phyloP scores from a whole-genome alignment of 2,329 filamentous ascomycete genomes.

The Immersiporthe knoxdaviesiana region DNA sequence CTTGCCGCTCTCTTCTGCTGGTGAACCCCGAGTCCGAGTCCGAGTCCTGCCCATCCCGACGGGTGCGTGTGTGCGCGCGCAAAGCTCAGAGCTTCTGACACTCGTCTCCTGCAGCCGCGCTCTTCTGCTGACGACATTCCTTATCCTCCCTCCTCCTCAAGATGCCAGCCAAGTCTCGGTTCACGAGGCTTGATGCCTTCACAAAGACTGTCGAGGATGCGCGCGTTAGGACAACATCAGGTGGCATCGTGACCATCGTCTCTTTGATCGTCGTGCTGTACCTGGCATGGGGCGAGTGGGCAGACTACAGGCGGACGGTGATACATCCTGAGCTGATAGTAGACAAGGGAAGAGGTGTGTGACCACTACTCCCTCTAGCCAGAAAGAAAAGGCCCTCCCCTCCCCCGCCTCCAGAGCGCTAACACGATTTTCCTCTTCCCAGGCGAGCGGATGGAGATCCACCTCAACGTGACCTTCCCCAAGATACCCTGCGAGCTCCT shows the following conservation, averaged over 20 bases:
- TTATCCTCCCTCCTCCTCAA: slow-evolving; percentile 27
- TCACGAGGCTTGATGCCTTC: slow-evolving; percentile 96
- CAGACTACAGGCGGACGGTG: slow-evolving; percentile 82
- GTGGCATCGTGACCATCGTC: slow-evolving; percentile 90
- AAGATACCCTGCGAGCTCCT: slow-evolving; percentile 91
- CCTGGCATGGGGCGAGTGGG: slow-evolving; percentile 93
- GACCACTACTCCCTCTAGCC: slow-evolving; percentile 26
- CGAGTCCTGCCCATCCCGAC: neutral
- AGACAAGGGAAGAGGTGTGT: slow-evolving; percentile 93
- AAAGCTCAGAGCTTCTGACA: slow-evolving; percentile 9
- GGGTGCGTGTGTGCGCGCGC: neutral
- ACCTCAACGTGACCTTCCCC: slow-evolving; percentile 95
- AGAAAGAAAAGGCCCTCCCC: too few relatives aligned
- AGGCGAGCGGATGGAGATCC: slow-evolving; percentile 99
- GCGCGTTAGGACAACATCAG: slow-evolving; percentile 90
- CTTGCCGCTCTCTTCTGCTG: slow-evolving; percentile 23
- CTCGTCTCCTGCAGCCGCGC: neutral
- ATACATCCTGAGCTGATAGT: slow-evolving; percentile 93
- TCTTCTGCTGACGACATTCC: neutral
- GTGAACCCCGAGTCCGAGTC: slow-evolving; percentile 16
- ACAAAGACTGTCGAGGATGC: slow-evolving; percentile 99
- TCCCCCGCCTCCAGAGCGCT: slow-evolving; percentile 17
- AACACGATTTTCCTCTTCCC: slow-evolving; percentile 30
- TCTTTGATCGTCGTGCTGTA: slow-evolving; percentile 88
- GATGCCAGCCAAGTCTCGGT: slow-evolving; percentile 92